Evolutionary conservation across 495 filamentous ascomycete genomes (phyloP), one percentile per base, ranked within the genome.

Genomic region (Pyrenopolyporus hunteri): DNA sequence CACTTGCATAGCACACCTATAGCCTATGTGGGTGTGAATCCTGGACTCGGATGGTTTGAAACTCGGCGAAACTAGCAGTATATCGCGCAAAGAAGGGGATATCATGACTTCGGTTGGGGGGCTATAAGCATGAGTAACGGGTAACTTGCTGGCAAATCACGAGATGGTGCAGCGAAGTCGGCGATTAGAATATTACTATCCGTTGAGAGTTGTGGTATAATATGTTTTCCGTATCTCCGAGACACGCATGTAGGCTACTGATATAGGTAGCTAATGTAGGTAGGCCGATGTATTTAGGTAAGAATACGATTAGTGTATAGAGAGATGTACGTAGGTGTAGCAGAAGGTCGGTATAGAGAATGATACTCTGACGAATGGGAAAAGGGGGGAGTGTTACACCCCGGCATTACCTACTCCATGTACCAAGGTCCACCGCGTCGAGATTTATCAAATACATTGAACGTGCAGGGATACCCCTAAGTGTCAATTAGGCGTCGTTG

Each of bases 181-280:
- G 43, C 26, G 48, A 39, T 51, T 42, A 42, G 37, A 42, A 23
- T 37, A 51, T 51, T 51, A 51, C 48, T 51, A 51, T 51, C 33
- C 48, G n/a, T 28, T 23, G 9, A 13, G 48, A 25, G 13, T 42
- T 8, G 16, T 5, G 20, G 19, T 22, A 42, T 42, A 42, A 4
- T 11, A n/a, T 20, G 23, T 42, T 42, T 17, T 17, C 17, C 13
- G 36, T 42, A 23, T n/a, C 20, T 42, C 37, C 37, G 17, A 23
- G 37, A 42, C 37, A 42, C 39, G 39, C 42, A 57, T 48, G 11
- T 57, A 39, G 8, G n/a, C 48, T 25, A 45, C 6, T 26, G 23
- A 10, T 32, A 6, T 36, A 35, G 19, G 16, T 45, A 29, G 23
- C 20, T 55, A 45, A 50, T 29, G 26, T 29, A 29, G 26, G 26